Evolutionary conservation across 1,284 basidiomycete genomes (phyloP), one percentile per base, ranked within the genome.

Genomic region (Boletellus deceptivus): DNA sequence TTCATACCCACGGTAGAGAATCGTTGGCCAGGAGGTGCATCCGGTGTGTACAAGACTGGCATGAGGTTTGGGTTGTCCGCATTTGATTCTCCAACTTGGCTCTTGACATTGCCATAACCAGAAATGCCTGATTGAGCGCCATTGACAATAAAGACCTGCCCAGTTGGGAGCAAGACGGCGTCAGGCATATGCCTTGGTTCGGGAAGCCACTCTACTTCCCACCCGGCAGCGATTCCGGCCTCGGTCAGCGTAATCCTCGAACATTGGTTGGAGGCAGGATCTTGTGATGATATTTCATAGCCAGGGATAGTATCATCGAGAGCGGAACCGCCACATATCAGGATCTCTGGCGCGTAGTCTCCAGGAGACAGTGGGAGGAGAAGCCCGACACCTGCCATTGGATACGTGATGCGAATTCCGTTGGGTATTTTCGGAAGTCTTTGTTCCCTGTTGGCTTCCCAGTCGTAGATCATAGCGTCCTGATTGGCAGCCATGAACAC

Each of bases 401-500:
- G 90, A 65, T 93, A 93, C 0, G 89, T 90, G 33, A 92, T 80
- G 17, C 86, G 84, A 13, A 92, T 82, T 33, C 83, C 84, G 56
- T 92, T 91, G 3, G 91, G 91, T 54, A 93, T 77, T 40, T 65
- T 65, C 13, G 89, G 89, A 2, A 92, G 78, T 38, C 78, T 71
- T 18, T 65, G 72, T 65, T 92, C 90, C 0, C 69, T 76, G 59
- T 91, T 83, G 6, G 69, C 70, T 56, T 75, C 63, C 84, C 86
- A 88, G 64, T 92, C 77, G 62, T 92, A 93, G 53, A 93, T 82
- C 75, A 87, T 90, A 3, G 87, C 82, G 54, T 89, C 80, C 38
- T 73, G 80, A 62, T 93, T 93, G 2, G 90, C 91, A 17, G 86
- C 89, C 47, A 93, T 76, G 65, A 93, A 92, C 16, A 93, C 59